Conservation (phyloP, 2,329 filamentous ascomycete genomes). For the Amauroascus verrucosus region DNA sequence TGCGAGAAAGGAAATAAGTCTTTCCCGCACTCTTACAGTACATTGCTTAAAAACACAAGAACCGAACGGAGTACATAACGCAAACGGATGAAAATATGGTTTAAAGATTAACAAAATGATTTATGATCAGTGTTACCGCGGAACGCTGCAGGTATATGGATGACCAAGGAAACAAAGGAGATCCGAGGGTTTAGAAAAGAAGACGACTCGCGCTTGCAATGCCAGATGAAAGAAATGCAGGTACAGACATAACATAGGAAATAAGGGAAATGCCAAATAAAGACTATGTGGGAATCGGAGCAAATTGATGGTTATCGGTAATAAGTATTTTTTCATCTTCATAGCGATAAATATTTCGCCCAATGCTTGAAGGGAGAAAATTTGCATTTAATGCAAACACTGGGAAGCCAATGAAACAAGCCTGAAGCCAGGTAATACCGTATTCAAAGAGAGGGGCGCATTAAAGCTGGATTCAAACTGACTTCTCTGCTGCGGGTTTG, state of each 20-base stretch:
- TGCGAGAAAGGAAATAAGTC: not conserved
- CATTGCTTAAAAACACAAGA: conserved; percentile 26
- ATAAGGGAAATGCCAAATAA: conserved; percentile 27
- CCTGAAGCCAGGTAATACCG: not conserved
- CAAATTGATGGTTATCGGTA: conserved; percentile 16
- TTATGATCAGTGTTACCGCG: conserved; percentile 7
- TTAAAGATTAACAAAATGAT: conserved; percentile 8
- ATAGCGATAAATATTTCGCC: conserved; percentile 14
- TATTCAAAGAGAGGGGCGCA: not conserved
- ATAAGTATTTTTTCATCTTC: conserved; percentile 16
- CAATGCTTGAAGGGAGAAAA: not conserved
- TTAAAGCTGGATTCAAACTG: not conserved
- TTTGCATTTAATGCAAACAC: not conserved
- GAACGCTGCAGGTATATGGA: conserved; percentile 18
- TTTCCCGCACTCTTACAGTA: conserved; percentile 12
- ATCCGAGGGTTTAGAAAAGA: conserved; percentile 18
- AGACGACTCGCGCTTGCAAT: conserved; percentile 40
- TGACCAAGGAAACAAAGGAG: conserved; percentile 13
- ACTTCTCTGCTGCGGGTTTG: not conserved
- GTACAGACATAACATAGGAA: conserved; percentile 14
- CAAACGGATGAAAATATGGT: conserved; percentile 4
- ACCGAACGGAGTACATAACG: conserved; percentile 13
- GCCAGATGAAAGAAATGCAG: conserved; percentile 30
- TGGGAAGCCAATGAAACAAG: not conserved
- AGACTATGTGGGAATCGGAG: conserved; percentile 23